phyloP scores from a whole-genome alignment of 495 filamentous ascomycete species.

The Pseudoneurospora amorphoporcata region DNA sequence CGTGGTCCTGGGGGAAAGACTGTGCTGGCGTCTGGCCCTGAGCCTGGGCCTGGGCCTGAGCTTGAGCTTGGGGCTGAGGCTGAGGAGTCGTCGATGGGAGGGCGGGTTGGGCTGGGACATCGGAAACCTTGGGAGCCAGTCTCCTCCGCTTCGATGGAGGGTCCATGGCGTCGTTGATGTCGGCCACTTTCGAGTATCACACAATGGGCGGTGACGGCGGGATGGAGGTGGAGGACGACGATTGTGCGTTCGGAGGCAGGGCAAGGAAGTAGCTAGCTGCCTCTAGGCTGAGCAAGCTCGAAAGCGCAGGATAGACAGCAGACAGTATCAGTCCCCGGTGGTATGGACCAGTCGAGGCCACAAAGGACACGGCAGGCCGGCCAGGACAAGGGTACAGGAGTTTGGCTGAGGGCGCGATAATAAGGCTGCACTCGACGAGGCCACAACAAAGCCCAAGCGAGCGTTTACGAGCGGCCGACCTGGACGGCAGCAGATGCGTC shows the following conservation, averaged over 20 bases:
- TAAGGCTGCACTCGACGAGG: not conserved
- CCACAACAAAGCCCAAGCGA: not conserved
- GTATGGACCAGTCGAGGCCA: not conserved
- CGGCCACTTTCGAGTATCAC: not conserved
- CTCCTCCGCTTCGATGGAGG: conserved; percentile 27
- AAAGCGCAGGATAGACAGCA: not conserved
- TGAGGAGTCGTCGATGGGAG: conserved; percentile 7
- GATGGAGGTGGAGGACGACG: not conserved
- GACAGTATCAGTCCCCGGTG: not conserved
- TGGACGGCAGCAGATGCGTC: not conserved
- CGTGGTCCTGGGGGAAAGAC: conserved; percentile 19
- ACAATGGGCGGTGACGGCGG: not conserved
- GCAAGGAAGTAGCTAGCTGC: not conserved
- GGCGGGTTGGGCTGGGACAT: conserved; percentile 9
- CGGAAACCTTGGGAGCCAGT: conserved; percentile 28
- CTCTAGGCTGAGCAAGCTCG: not conserved
- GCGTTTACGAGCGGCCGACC: not conserved
- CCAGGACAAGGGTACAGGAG: not conserved
- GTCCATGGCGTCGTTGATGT: conserved; percentile 17
- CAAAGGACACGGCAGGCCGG: not conserved
- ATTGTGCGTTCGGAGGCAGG: not conserved
- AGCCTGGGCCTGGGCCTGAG: not conserved
- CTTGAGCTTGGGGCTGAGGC: conserved; percentile 12
- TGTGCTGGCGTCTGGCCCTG: conserved; percentile 11
- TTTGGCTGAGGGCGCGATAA: not conserved